phyloP scores from a whole-genome alignment of 129 eudicot genomes.

The Pulicaria dysenterica region DNA sequence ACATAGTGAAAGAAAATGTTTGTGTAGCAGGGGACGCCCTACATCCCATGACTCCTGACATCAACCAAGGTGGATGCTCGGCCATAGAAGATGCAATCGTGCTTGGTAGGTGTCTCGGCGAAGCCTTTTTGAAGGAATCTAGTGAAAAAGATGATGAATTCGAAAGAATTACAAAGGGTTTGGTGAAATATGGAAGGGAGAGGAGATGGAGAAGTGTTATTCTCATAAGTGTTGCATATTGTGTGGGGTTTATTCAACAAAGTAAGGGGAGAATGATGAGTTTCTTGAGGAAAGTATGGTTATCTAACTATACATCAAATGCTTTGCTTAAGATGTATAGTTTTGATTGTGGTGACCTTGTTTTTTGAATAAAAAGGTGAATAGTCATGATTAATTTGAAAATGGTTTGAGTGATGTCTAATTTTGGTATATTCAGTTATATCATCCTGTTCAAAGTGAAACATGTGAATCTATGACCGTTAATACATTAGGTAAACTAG shows the following conservation, averaged over 20 bases:
- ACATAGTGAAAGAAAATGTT: slow-evolving; percentile 53
- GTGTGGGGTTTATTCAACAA: slow-evolving; percentile 62
- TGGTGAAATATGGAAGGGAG: slow-evolving; percentile 57
- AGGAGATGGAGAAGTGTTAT: slow-evolving; percentile 78
- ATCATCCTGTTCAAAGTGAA: neutral
- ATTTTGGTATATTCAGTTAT: neutral
- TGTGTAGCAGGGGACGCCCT: slow-evolving; percentile 82
- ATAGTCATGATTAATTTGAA: neutral
- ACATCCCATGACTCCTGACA: slow-evolving; percentile 90
- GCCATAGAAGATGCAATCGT: slow-evolving; percentile 62
- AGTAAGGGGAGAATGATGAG: slow-evolving; percentile 48
- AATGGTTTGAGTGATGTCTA: neutral
- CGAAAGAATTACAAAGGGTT: slow-evolving; percentile 45
- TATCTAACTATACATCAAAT: slow-evolving; percentile 41
- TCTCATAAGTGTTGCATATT: slow-evolving; percentile 50
- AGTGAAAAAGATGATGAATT: slow-evolving; percentile 34
- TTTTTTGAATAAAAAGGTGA: neutral
- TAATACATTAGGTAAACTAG: too few species aligned
- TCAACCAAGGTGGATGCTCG: slow-evolving; percentile 86
- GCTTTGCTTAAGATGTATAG: slow-evolving; percentile 45
- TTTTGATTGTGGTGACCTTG: slow-evolving; percentile 67
- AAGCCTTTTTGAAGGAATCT: slow-evolving; percentile 44
- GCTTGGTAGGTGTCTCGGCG: slow-evolving; percentile 69
- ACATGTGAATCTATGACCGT: too few species aligned
- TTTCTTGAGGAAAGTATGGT: slow-evolving; percentile 61